phyloP scores from a whole-genome alignment of 352 stramenopile species.

The Globisporangium alternatum region DNA sequence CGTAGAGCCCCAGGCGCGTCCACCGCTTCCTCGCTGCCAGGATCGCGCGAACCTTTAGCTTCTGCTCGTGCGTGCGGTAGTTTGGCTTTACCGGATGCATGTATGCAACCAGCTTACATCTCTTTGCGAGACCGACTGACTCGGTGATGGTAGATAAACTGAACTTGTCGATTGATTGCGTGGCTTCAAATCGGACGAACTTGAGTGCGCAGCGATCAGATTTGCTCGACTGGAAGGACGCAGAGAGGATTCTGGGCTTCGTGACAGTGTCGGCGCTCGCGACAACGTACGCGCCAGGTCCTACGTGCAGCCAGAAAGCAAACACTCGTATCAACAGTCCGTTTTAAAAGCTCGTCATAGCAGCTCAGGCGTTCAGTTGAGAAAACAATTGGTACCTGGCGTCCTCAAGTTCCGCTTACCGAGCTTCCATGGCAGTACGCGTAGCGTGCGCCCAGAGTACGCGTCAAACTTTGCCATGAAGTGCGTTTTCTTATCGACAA shows the following conservation, averaged over 20 bases:
- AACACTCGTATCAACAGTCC: no score
- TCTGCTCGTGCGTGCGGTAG: slow-evolving; percentile 29
- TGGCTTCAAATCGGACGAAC: not conserved
- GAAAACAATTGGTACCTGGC: not conserved
- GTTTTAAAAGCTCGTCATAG: no score
- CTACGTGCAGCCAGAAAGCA: slow-evolving; percentile 4
- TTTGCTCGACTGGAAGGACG: not conserved
- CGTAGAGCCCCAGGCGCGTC: slow-evolving; percentile 20
- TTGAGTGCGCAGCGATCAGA: not conserved
- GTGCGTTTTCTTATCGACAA: slow-evolving; percentile 6
- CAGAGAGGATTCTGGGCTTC: slow-evolving; percentile 17
- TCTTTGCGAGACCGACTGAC: not conserved
- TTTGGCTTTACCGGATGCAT: slow-evolving; percentile 13
- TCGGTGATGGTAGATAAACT: not conserved
- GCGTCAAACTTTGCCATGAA: slow-evolving; percentile 1
- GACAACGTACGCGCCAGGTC: slow-evolving; percentile 27
- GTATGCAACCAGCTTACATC: slow-evolving; percentile 7
- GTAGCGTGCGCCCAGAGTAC: not conserved
- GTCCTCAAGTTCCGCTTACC: not conserved
- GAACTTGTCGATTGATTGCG: not conserved
- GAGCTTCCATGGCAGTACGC: slow-evolving; percentile 7
- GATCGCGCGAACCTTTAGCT: slow-evolving; percentile 22
- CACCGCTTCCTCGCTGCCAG: slow-evolving; percentile 18
- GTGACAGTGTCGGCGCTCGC: slow-evolving; percentile 22
- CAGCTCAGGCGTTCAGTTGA: no score